Evolutionary conservation across 306 rosid genomes (phyloP), one percentile per base, ranked within the genome.

Genomic region (Dicorynia guianensis): DNA sequence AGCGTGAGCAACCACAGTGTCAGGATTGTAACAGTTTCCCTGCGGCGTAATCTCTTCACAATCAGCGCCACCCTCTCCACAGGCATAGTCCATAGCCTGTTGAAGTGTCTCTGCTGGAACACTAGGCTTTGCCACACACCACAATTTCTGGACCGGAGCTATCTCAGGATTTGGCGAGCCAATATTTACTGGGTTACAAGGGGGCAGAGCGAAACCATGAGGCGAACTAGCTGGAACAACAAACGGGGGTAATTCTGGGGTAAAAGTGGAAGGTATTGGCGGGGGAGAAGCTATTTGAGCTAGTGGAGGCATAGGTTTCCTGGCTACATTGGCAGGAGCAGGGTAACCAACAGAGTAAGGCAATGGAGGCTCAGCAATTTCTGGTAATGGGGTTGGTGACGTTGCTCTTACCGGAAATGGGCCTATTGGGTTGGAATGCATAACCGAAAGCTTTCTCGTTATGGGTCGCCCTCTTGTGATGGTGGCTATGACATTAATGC

Each of bases 111-210:
- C 97, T 20, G 78, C 88, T 4, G 97, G 97, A 71, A 95, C 97
- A 48, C 75, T 87, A 5, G 97, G 97, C 87, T 95, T 95, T 3
- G 99, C 99, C 76, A 95, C 97, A 74, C 99, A 90, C 99, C 99
- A 95, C 44, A 83, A 81, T 57, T 85, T 86, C 76, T 89, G 97
- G 44, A 72, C 54, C 25, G 77, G 47, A 40, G 71, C 71, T 9
- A 58, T 76, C 4, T 53, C 65, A 1, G 97, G 90, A 4, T 80
- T 73, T 0, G 93, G 96, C 30, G 96, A 81, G 38, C 84, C 84
- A 25, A 50, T 69, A 50, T 58, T 58, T 4, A 67, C 13, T 15
- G 96, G 97, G 17, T 73, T 82, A 33, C 99, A 95, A 15, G 97
- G 99, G 15, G 97, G 99, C 30, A 85, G 42, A 15, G 73, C 17